Percentiles rank a stretch among this genome's conserved stretches.
phyloP scores from a whole-genome alignment of 2,329 filamentous ascomycete species.

The Epichloe coenophiala region DNA sequence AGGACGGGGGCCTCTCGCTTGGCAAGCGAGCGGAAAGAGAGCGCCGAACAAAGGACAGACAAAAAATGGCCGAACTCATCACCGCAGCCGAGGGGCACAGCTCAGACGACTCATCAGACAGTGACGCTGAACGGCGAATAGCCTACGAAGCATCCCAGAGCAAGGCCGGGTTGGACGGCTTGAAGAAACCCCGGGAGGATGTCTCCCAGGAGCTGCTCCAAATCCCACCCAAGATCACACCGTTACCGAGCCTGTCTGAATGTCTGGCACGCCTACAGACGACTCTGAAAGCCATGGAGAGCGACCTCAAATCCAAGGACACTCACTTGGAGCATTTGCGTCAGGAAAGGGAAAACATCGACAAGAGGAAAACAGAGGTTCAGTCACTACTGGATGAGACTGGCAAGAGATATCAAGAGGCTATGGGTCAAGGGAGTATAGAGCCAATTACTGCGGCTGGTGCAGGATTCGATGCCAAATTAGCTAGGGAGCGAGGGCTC shows the following conservation, averaged over 20 bases:
- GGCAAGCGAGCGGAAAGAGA: slow-evolving; percentile 69
- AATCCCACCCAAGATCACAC: slow-evolving; percentile 61
- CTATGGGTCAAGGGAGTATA: slow-evolving; percentile 20
- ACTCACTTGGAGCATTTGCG: slow-evolving; percentile 52
- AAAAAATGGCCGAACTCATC: slow-evolving; percentile 75
- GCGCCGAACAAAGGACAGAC: slow-evolving; percentile 49
- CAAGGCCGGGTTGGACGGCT: slow-evolving; percentile 68
- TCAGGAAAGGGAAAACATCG: slow-evolving; percentile 54
- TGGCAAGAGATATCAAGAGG: slow-evolving; percentile 46
- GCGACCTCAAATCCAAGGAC: slow-evolving; percentile 45
- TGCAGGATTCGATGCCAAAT: slow-evolving; percentile 5
- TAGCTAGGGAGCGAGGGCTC: slow-evolving; percentile 20
- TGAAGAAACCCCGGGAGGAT: slow-evolving; percentile 31
- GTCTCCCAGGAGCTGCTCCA: slow-evolving; percentile 29
- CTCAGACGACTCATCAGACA: slow-evolving; percentile 53
- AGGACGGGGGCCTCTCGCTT: slow-evolving; percentile 70
- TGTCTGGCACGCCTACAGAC: slow-evolving; percentile 51
- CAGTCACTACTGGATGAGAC: slow-evolving; percentile 71
- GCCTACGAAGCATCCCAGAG: slow-evolving; percentile 85
- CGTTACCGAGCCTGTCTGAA: slow-evolving; percentile 59
- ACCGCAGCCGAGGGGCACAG: slow-evolving; percentile 58
- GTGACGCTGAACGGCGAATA: slow-evolving; percentile 55
- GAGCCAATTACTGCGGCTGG: slow-evolving; percentile 2
- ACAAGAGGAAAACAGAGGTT: slow-evolving; percentile 61
- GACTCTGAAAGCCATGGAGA: slow-evolving; percentile 49